Evolutionary conservation across 2,329 filamentous ascomycete species (phyloP), one percentile per base, ranked within the genome.

Genomic region (Exophiala oligosperma): DNA sequence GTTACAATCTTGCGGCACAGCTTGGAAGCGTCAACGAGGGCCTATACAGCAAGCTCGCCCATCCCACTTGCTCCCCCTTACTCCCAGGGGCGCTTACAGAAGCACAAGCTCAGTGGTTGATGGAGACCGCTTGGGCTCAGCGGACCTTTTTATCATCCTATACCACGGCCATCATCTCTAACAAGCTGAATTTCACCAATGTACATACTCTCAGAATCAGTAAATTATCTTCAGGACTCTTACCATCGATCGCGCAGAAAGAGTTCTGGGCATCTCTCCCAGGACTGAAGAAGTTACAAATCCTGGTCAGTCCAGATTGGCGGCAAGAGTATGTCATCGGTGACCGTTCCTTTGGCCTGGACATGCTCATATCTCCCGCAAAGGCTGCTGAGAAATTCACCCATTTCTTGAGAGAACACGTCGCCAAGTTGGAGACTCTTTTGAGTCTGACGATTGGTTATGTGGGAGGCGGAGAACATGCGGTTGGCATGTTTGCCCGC

Each of bases 101-200:
- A 57, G 77, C 82, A n/a, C 88, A 90, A 69, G 84, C 81, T 52
- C 85, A 89, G 70, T 86, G 88, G 83, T 72, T 90, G 1, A 73
- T 87, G 38, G 86, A 90, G 69, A 83, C 85, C 2, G 82, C 85
- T 52, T 89, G 86, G 84, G 86, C 86, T 5, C 86, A 90, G 63
- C 77, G 82, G 53, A 86, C 86, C 17, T 86, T 90, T 68, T 76
- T 90, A 48, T 82, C 86, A 49, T 87, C 86, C 1, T 90, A 87
- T 64, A 81, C 85, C 63, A 80, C 89, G 49, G 81, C 84, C 1
- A 71, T 89, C 44, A 81, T 85, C 24, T 84, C 89, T 66, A 87
- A 87, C 59, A 74, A 75, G 3, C 63, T 67, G 4, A 79, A 75
- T 1, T 88, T 89, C 63, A 59, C 67, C 6, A 71, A 76, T 4